These are phyloP conservation scores for Cercospora sp. DNA, from an alignment of 2,329 filamentous ascomycete genomes.

Conservation along the genomic window DNA sequence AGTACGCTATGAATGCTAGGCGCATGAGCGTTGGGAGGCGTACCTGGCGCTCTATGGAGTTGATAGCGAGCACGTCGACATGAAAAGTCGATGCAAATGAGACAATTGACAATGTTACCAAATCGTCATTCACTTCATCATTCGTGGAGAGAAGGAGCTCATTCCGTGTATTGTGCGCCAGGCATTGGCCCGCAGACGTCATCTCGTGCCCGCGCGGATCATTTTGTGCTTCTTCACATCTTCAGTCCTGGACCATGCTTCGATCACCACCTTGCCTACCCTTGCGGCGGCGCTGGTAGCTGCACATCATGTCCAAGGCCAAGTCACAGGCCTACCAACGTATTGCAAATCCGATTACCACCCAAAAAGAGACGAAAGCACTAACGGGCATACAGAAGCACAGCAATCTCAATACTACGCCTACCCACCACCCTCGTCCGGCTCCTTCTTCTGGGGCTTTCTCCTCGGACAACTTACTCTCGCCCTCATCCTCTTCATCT, in stretches of 20 bases:
- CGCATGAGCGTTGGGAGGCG: constrained; percentile 20
- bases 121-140: background rate
- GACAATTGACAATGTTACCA: background rate
- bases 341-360: constrained; percentile 10
- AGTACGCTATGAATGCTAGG: constrained; percentile 20
- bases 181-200: constrained; percentile 8
- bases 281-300: constrained; percentile 11
- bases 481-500: constrained; percentile 84
- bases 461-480: constrained; percentile 92
- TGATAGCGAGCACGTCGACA: constrained; percentile 12
- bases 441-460: constrained; percentile 88
- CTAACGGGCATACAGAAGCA: constrained; percentile 20
- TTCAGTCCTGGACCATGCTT: background rate
- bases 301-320: constrained; percentile 38
- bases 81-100: constrained; percentile 3
- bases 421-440: constrained; percentile 27
- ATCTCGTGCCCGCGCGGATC: constrained; percentile 3
- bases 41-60: constrained; percentile 18
- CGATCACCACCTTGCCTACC: background rate
- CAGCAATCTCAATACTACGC: constrained; percentile 26
- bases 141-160: background rate
- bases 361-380: background rate
- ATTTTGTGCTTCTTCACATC: constrained; percentile 7
- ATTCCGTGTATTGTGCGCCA: background rate
- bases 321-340: constrained; percentile 38